Conservation (phyloP, 257 asterid species). For the Solanum appendiculatum region DNA sequence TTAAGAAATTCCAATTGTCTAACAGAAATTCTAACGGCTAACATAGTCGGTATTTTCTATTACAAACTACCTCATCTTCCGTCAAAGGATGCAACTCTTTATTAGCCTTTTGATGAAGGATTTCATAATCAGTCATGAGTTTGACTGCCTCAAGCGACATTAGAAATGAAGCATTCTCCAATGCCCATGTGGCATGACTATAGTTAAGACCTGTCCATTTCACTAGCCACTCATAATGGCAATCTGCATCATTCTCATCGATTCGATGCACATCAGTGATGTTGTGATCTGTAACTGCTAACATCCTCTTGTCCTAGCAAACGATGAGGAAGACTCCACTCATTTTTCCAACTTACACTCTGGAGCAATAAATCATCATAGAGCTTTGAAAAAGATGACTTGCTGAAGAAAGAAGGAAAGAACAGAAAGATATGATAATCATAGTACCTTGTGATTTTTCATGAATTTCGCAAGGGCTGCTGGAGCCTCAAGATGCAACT, state of each 20-base stretch:
- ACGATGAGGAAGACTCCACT: conserved; percentile 22
- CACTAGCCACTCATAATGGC: conserved; percentile 26
- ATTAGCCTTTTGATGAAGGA: conserved; percentile 4
- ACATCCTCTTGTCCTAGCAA: conserved; percentile 20
- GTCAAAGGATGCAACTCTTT: neutral
- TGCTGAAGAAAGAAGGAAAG: neutral
- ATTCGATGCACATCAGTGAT: no score
- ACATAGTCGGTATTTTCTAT: no score
- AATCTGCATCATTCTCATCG: neutral
- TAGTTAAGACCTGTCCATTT: conserved; percentile 30
- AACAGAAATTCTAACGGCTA: no score
- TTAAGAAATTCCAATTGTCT: no score
- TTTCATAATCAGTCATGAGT: conserved; percentile 13
- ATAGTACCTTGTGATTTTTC: conserved; percentile 1
- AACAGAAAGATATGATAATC: neutral
- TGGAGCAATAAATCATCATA: conserved; percentile 9
- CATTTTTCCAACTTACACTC: conserved; percentile 12
- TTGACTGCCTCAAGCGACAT: conserved; percentile 10
- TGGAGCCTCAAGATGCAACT: conserved; percentile 2
- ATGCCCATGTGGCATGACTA: conserved; percentile 24
- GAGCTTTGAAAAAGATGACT: neutral
- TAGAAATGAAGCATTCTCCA: conserved; percentile 21
- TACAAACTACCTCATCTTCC: conserved; percentile 18
- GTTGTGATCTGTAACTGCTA: conserved; percentile 8
- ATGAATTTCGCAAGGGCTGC: neutral